Conservation (phyloP, 2,329 filamentous ascomycete species). For the Cladobotryum mycophilum region DNA sequence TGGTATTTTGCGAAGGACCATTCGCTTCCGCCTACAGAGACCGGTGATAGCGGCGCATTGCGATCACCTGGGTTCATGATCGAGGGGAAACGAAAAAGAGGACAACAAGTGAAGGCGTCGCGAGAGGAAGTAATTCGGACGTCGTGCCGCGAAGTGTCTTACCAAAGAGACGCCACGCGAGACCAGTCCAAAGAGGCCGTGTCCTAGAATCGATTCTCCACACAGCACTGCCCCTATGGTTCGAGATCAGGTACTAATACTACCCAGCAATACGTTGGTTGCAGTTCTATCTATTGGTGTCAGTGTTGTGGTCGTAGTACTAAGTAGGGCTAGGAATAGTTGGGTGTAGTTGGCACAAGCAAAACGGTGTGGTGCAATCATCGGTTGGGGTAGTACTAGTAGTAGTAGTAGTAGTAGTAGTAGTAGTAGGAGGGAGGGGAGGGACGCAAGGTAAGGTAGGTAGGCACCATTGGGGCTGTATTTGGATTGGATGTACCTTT, state of each 20-base stretch:
- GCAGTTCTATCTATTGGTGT: not conserved
- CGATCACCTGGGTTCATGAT: slow-evolving; percentile 58
- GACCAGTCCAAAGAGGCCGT: slow-evolving; percentile 7
- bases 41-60: slow-evolving; percentile 73
- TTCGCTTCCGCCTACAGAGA: slow-evolving; percentile 78
- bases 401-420: no score
- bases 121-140: slow-evolving; percentile 5
- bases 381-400: no score
- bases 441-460: no score
- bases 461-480: not conserved
- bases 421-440: no score
- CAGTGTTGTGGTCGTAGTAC: not conserved
- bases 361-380: slow-evolving; percentile 19
- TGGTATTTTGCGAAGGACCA: slow-evolving; percentile 70
- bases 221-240: slow-evolving; percentile 16
- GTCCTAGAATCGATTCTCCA: slow-evolving; percentile 13
- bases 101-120: slow-evolving; percentile 15
- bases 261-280: slow-evolving; percentile 7
- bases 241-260: slow-evolving; percentile 1
- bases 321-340: no score
- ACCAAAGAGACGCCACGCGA: slow-evolving; percentile 14
- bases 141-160: slow-evolving; percentile 15
- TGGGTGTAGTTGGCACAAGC: not conserved
- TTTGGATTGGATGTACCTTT: not conserved
- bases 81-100: slow-evolving; percentile 19